A percentile compares a stretch with the other conserved stretches of the same genome.
Conservation (phyloP, 2,329 filamentous ascomycete genomes). For the Dichotomopilus funicola region DNA sequence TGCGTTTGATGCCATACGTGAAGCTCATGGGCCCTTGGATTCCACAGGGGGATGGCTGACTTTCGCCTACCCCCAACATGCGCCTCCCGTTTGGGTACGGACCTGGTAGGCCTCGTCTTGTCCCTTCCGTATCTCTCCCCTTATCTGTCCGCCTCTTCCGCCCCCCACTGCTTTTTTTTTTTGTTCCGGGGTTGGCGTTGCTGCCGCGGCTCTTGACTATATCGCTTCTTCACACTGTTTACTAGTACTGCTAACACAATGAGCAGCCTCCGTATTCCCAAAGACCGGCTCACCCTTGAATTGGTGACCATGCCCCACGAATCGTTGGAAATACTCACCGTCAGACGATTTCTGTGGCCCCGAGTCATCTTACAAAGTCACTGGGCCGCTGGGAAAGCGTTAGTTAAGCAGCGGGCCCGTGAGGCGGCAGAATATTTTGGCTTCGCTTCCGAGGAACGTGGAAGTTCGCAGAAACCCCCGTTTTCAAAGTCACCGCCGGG, state of each 20-base stretch:
- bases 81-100: constrained; percentile 54
- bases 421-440: constrained; percentile 43
- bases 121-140: no score
- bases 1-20: constrained; percentile 31
- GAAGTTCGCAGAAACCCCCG: background rate
- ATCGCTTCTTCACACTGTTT: no score
- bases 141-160: no score
- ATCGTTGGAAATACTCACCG: constrained; percentile 37
- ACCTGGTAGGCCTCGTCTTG: constrained; percentile 43
- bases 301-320: constrained; percentile 45
- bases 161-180: no score
- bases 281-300: constrained; percentile 37
- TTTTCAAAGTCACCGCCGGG: background rate
- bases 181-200: no score
- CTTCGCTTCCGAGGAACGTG: constrained; percentile 26
- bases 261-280: constrained; percentile 43
- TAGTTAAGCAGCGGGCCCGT: constrained; percentile 40
- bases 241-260: constrained; percentile 19
- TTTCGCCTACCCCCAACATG: constrained; percentile 50
- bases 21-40: constrained; percentile 22
- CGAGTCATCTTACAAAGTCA: constrained; percentile 43
- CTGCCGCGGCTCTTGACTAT: no score
- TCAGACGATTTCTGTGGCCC: constrained; percentile 48
- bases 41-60: constrained; percentile 52
- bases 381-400: constrained; percentile 45